Percentiles rank a stretch among this genome's conserved stretches.
These are phyloP conservation scores for Teunomyces cretensis DNA, from an alignment of 805 yeast species.

Conservation along the genomic window DNA sequence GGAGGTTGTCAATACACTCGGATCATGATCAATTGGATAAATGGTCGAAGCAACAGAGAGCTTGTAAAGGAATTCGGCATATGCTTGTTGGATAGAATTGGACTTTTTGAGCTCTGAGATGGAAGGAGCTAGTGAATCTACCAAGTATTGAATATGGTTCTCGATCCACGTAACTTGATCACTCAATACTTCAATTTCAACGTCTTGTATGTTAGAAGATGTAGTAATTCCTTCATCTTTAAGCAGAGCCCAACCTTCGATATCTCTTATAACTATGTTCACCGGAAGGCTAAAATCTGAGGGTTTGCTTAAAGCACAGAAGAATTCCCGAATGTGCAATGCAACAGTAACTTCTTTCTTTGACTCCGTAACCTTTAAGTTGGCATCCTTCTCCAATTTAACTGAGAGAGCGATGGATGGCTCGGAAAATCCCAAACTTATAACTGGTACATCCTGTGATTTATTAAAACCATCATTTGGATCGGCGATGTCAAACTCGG, in stretches of 20 bases:
- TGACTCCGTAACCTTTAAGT: conserved; percentile 3
- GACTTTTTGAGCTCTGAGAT: conserved; percentile 14
- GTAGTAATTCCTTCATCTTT: conserved; percentile 12
- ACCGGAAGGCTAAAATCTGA: conserved; percentile 15
- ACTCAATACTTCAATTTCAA: conserved; percentile 19
- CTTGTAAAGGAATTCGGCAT: conserved; percentile 42
- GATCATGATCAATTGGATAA: conserved; percentile 69
- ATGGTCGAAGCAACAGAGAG: conserved; percentile 39
- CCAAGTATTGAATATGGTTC: conserved; percentile 14
- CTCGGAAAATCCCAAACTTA: conserved; percentile 29
- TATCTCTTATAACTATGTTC: conserved; percentile 20
- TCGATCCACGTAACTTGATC: conserved; percentile 23
- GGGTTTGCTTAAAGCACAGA: conserved; percentile 25
- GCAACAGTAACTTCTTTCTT: conserved; percentile 22
- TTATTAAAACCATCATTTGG: conserved; percentile 26
- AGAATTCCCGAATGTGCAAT: conserved; percentile 28
- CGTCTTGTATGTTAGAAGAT: conserved; percentile 19
- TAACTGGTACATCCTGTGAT: conserved; percentile 21
- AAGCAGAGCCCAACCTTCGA: conserved; percentile 38
- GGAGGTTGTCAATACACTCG: conserved; percentile 87
- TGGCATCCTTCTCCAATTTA: conserved; percentile 11
- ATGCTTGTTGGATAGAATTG: conserved; percentile 7
- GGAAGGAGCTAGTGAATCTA: conserved; percentile 14
- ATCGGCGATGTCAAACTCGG: conserved; percentile 25
- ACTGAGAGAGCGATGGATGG: conserved; percentile 34